These are phyloP conservation scores for Beauveria asiatica DNA, from an alignment of 2,329 filamentous ascomycete species.

Conservation along the genomic window DNA sequence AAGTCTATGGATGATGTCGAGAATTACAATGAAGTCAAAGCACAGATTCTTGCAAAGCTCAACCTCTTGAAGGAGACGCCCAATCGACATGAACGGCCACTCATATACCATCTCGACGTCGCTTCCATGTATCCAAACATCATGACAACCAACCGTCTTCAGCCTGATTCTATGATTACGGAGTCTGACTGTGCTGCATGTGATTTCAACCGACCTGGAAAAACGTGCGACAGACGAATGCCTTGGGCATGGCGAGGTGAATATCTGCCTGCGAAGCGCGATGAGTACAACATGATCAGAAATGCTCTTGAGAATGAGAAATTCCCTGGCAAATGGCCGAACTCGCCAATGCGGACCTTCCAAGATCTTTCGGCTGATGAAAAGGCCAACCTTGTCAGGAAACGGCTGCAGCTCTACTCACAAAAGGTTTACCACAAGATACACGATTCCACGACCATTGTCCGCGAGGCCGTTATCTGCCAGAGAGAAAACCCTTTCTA, in stretches of 20 bases:
- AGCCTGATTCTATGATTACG: slow-evolving; percentile 97
- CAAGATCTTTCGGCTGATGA: slow-evolving; percentile 76
- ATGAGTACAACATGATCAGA: slow-evolving; percentile 99
- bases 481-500: slow-evolving; percentile 98
- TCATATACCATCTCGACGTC: slow-evolving; percentile 97
- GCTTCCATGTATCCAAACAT: slow-evolving; percentile 99
- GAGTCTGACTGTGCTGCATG: slow-evolving; percentile 95
- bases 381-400: slow-evolving; percentile 71
- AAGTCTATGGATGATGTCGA: slow-evolving; percentile 70
- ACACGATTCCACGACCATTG: slow-evolving; percentile 84
- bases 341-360: slow-evolving; percentile 63
- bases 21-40: slow-evolving; percentile 78
- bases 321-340: slow-evolving; percentile 73
- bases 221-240: slow-evolving; percentile 88
- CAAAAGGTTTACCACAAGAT: slow-evolving; percentile 99
- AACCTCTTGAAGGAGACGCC: slow-evolving; percentile 70
- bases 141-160: slow-evolving; percentile 97
- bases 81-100: slow-evolving; percentile 72
- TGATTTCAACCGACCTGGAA: slow-evolving; percentile 95
- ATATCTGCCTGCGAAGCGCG: slow-evolving; percentile 87
- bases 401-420: slow-evolving; percentile 83
- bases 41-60: slow-evolving; percentile 67
- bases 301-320: slow-evolving; percentile 84
- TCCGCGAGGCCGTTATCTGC: slow-evolving; percentile 94
- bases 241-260: slow-evolving; percentile 99